Evolutionary conservation across 495 filamentous ascomycete species (phyloP).

Genomic region (Aspergillus sparsus): DNA sequence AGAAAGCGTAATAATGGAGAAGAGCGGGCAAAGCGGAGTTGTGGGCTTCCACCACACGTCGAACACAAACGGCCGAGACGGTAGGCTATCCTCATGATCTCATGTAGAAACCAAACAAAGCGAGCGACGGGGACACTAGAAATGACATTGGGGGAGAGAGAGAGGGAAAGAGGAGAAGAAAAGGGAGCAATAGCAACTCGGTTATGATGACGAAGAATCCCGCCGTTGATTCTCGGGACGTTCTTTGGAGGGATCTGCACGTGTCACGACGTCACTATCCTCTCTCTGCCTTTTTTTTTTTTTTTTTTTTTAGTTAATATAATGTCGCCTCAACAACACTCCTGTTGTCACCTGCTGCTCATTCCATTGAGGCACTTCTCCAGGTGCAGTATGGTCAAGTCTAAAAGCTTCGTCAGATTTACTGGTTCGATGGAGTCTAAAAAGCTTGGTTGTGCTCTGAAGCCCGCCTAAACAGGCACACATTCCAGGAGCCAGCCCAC

Average conservation of each 20-base stretch:
- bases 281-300: too few relatives aligned
- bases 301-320: too few relatives aligned
- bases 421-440: too few relatives aligned
- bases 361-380: not conserved
- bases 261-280: slow-evolving; percentile 25
- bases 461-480: not conserved
- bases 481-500: not conserved
- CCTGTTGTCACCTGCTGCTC: too few relatives aligned
- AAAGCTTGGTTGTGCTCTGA: not conserved
- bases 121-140: not conserved
- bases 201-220: not conserved
- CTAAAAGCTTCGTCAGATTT: too few relatives aligned
- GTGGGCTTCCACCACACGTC: slow-evolving; percentile 36
- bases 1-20: slow-evolving; percentile 23
- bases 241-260: slow-evolving; percentile 8
- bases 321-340: too few relatives aligned
- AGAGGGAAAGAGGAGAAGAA: not conserved
- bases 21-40: slow-evolving; percentile 22
- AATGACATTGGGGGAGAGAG: slow-evolving; percentile 12
- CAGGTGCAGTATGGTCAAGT: not conserved
- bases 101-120: slow-evolving; percentile 19
- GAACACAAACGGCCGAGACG: slow-evolving; percentile 57
- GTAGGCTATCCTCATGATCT: slow-evolving; percentile 58
- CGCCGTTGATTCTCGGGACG: not conserved
- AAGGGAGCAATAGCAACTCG: not conserved